phyloP scores from a whole-genome alignment of 176 grass and related monocot species.

The Oropetium thomaeum region DNA sequence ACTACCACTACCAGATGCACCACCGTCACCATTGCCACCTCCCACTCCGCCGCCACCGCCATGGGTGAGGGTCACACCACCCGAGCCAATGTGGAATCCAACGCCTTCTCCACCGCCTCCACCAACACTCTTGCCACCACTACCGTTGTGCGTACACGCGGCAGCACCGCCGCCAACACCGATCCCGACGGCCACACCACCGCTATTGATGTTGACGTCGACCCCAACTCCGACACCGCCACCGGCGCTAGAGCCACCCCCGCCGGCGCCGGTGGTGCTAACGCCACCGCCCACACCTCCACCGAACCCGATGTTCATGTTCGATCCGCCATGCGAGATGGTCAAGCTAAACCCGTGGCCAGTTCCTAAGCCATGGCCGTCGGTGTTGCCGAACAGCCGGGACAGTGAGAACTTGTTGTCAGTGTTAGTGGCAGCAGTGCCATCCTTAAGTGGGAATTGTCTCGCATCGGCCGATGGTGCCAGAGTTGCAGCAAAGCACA shows the following conservation, averaged over 20 bases:
- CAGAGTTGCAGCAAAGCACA: neutral
- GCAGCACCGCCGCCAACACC: constrained; percentile 48
- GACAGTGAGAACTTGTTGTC: constrained; percentile 24
- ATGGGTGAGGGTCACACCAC: constrained; percentile 40
- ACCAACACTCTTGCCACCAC: constrained; percentile 20
- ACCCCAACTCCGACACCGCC: constrained; percentile 53
- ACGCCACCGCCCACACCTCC: constrained; percentile 46
- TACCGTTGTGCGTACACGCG: constrained; percentile 24
- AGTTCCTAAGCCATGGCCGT: constrained; percentile 35
- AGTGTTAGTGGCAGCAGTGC: neutral
- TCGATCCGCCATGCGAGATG: constrained; percentile 27
- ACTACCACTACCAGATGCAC: constrained; percentile 36
- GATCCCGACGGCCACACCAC: constrained; percentile 42
- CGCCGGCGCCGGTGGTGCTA: constrained; percentile 26
- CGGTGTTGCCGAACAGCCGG: neutral
- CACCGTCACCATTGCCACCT: neutral
- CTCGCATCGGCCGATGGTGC: constrained; percentile 13
- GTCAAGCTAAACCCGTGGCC: constrained; percentile 43
- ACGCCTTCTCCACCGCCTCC: constrained; percentile 45
- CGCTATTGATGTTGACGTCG: constrained; percentile 38
- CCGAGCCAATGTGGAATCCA: constrained; percentile 50
- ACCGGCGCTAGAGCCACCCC: constrained; percentile 32
- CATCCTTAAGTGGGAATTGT: constrained; percentile 1
- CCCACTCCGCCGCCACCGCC: constrained; percentile 9
- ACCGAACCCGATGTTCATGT: constrained; percentile 37